These are phyloP conservation scores for Penicillium sclerotiorum DNA, from an alignment of 2,329 filamentous ascomycete species.

Conservation along the genomic window DNA sequence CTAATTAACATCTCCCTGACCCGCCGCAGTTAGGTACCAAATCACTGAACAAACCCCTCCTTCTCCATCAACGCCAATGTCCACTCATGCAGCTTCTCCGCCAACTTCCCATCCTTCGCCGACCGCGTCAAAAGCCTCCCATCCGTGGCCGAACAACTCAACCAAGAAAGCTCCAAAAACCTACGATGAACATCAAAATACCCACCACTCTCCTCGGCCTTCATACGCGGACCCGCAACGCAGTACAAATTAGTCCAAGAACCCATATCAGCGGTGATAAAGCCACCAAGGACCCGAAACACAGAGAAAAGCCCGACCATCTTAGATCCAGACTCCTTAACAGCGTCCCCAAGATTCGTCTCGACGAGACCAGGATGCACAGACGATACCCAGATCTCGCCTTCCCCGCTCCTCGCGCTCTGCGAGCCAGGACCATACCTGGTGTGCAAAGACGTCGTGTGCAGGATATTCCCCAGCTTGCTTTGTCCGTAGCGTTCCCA, in stretches of 20 bases:
- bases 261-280: constrained; percentile 35
- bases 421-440: constrained; percentile 36
- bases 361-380: constrained; percentile 48
- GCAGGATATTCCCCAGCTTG: constrained; percentile 52
- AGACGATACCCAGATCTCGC: constrained; percentile 43
- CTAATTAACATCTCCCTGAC: too few relatives aligned
- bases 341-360: constrained; percentile 26
- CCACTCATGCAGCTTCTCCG: constrained; percentile 39
- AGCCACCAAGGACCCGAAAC: constrained; percentile 20
- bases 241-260: constrained; percentile 43
- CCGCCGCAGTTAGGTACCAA: too few relatives aligned
- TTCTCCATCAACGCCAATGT: constrained; percentile 33
- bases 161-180: constrained; percentile 35
- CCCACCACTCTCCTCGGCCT: constrained; percentile 38
- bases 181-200: constrained; percentile 34
- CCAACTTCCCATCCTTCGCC: constrained; percentile 39
- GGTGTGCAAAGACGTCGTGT: constrained; percentile 41
- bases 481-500: constrained; percentile 50
- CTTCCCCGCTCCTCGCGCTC: constrained; percentile 29
- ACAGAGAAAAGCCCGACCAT: not conserved
- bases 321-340: constrained; percentile 14
- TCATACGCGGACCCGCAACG: constrained; percentile 41
- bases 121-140: constrained; percentile 33
- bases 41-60: not conserved
- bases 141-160: constrained; percentile 39